Base-by-base conservation (phyloP, 1,284 basidiomycete genomes). In the Stereum hirsutum region DNA sequence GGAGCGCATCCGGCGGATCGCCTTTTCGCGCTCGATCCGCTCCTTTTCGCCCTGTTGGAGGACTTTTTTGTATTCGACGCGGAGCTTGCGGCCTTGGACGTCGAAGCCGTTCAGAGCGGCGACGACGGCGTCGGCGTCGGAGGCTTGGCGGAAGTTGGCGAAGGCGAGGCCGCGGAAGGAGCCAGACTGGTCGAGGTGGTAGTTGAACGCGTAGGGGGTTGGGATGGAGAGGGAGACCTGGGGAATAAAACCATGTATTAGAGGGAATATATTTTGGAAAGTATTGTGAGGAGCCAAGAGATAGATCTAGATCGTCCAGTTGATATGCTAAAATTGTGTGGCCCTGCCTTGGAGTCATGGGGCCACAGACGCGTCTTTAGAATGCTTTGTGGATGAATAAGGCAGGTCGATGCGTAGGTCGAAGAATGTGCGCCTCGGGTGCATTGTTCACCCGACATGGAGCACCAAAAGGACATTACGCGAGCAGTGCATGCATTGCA, bases 171-270 rank as follows among this genome's bases (percentile, higher is more conserved):
- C 96, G 49, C 96, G 87, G 75, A 99, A 99, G 31, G 92, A 85
- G 54, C 95, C 90, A 52, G 86, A 82, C 57, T 91, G 89, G 64
- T 96, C 93, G 58, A 93, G 81, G 61, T 97, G 93, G 59, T 96
- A 96, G 65, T 99, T 99, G 79, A 99, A 99, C 19, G 96, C 96
- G 62, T 99, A 99, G n/a, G 96, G 96, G 17, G 94, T 88, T 46
- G 95, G 94, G 56, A 98, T 96, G 27, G 86, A 78, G 49, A 99
- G 70, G 49, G 91, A 96, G 57, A 88, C 82, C 88, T 90, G 53
- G 37, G 36, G 36, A 26, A 8, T 8, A 8, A 17, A 35, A 8
- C 33, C 10, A 35, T 11, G 8, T 11, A 19, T 8, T 35, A 10
- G 33, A 11, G 19, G 8, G 11, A 8, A 10, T 35, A 19, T 35